phyloP scores from a whole-genome alignment of 352 stramenopile genomes.

The Globisporangium paroecandrum region DNA sequence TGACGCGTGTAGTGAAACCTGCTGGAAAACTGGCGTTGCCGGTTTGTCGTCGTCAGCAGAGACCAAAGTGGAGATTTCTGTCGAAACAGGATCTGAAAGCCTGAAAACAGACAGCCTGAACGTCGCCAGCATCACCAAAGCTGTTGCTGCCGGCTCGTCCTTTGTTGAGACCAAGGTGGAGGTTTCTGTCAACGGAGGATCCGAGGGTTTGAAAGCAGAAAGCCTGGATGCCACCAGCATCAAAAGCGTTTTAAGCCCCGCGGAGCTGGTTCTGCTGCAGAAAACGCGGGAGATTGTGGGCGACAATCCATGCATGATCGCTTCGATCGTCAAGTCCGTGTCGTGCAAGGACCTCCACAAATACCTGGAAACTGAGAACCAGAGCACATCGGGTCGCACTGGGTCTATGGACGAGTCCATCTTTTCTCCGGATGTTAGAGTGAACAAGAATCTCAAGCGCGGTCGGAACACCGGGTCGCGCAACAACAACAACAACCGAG shows the following conservation, averaged over 20 bases:
- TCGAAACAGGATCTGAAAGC: not conserved
- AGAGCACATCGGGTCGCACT: conserved; percentile 10
- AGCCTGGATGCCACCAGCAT: conserved; percentile 2
- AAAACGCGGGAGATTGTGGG: conserved; percentile 55
- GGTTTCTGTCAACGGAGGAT: not conserved
- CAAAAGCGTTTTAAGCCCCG: conserved; percentile 19
- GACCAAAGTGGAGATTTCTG: not conserved
- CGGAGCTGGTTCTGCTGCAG: conserved; percentile 52
- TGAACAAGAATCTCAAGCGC: conserved; percentile 44
- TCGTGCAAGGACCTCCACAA: conserved; percentile 51
- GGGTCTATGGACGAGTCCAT: conserved; percentile 11
- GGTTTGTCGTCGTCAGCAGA: not conserved
- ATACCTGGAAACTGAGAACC: conserved; percentile 45
- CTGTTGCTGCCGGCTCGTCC: not conserved
- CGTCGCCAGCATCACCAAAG: conserved; percentile 17
- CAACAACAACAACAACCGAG: conserved; percentile 46
- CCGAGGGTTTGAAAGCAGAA: not conserved
- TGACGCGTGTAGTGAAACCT: conserved; percentile 35
- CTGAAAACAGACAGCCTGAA: conserved; percentile 5
- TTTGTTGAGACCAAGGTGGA: not conserved
- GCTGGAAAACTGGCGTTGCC: conserved; percentile 30
- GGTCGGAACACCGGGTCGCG: conserved; percentile 21
- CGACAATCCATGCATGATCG: conserved; percentile 68
- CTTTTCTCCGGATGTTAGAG: conserved; percentile 39
- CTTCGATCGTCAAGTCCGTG: conserved; percentile 50